Conservation (phyloP, 2,329 filamentous ascomycete species). For the Diaporthe aspalathi region DNA sequence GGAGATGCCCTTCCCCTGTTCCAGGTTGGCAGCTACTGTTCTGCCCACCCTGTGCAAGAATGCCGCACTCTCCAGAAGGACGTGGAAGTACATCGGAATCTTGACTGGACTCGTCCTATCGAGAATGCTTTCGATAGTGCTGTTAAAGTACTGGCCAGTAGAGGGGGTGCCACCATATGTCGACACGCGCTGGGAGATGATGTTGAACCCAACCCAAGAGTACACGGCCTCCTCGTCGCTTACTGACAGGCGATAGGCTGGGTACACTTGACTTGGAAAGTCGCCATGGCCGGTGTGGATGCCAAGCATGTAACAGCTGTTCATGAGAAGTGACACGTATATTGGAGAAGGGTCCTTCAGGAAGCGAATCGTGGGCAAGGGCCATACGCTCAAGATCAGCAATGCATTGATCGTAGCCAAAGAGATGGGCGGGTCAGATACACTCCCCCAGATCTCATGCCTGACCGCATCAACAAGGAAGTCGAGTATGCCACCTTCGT, state of each 20-base stretch:
- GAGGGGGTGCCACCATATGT: slow-evolving; percentile 59
- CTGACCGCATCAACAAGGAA: slow-evolving; percentile 61
- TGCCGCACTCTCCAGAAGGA: slow-evolving; percentile 62
- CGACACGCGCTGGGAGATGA: slow-evolving; percentile 59
- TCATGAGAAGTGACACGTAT: slow-evolving; percentile 60
- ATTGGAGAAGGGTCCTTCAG: slow-evolving; percentile 62
- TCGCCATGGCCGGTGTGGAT: slow-evolving; percentile 65
- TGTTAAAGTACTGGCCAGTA: slow-evolving; percentile 58
- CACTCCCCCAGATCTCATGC: slow-evolving; percentile 57
- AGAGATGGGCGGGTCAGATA: slow-evolving; percentile 56
- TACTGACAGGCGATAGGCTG: slow-evolving; percentile 55
- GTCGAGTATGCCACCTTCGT: slow-evolving; percentile 54
- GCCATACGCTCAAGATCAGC: slow-evolving; percentile 63
- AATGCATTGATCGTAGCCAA: slow-evolving; percentile 64
- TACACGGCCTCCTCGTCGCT: slow-evolving; percentile 64
- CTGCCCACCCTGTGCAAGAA: slow-evolving; percentile 62
- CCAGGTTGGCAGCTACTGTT: slow-evolving; percentile 59
- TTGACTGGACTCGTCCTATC: slow-evolving; percentile 53
- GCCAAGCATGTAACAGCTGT: slow-evolving; percentile 60
- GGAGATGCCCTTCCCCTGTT: slow-evolving; percentile 59
- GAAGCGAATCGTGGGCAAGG: slow-evolving; percentile 62
- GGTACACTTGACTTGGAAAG: slow-evolving; percentile 60
- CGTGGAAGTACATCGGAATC: slow-evolving; percentile 57
- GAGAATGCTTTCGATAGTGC: slow-evolving; percentile 60
- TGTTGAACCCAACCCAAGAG: slow-evolving; percentile 66